Evolutionary conservation across 371 early-diverging fungal genomes (phyloP).

Genomic region (Massospora cicadina): DNA sequence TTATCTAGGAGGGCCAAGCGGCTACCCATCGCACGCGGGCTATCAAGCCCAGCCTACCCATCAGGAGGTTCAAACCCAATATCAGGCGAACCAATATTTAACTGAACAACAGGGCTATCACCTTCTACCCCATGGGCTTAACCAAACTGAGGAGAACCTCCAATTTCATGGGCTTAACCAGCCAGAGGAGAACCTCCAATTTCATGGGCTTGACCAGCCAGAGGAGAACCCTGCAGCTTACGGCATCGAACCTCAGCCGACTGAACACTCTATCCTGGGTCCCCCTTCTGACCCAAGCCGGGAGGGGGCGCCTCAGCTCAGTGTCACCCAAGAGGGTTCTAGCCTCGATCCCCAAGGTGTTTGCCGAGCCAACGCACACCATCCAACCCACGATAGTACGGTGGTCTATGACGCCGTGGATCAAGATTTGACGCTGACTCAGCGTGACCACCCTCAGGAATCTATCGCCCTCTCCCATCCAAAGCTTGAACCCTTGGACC

Average conservation of each 20-base stretch:
- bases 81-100: neutral
- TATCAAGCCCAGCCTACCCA: no score
- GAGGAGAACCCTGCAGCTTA: no score
- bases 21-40: no score
- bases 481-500: neutral
- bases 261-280: no score
- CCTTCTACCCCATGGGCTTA: neutral
- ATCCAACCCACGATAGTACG: neutral
- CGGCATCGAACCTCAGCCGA: no score
- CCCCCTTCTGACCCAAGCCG: no score
- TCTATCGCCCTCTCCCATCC: neutral
- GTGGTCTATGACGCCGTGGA: neutral
- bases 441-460: neutral
- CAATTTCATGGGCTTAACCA: no score
- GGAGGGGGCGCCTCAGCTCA: neutral
- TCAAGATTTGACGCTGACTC: neutral
- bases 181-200: no score
- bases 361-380: no score
- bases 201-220: no score
- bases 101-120: neutral
- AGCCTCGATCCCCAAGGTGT: neutral
- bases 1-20: no score
- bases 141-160: no score
- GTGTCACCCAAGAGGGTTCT: neutral
- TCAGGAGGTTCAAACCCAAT: neutral